phyloP scores from a whole-genome alignment of 2,329 filamentous ascomycete genomes.

The Exophiala spinifera region DNA sequence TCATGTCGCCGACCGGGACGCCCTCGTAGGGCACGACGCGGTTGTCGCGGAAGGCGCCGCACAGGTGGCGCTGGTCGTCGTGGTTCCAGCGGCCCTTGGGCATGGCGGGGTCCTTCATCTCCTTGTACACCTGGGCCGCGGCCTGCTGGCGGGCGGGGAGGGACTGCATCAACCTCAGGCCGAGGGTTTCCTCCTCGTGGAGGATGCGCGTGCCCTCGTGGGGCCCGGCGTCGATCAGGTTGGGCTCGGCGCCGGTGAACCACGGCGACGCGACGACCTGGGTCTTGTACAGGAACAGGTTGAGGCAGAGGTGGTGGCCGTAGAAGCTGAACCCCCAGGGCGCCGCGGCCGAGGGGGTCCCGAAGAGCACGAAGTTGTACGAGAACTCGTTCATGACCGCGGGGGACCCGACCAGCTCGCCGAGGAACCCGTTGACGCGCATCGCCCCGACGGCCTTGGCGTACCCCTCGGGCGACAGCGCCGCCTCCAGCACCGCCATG shows the following conservation, averaged over 20 bases:
- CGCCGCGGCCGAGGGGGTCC: slow-evolving; percentile 52
- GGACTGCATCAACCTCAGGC: slow-evolving; percentile 67
- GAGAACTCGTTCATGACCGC: slow-evolving; percentile 69
- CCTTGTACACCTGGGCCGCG: slow-evolving; percentile 56
- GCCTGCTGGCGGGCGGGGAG: slow-evolving; percentile 48
- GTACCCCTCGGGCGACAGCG: slow-evolving; percentile 68
- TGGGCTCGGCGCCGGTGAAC: slow-evolving; percentile 79
- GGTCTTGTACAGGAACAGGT: slow-evolving; percentile 62
- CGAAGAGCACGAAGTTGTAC: slow-evolving; percentile 74
- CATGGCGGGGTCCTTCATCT: slow-evolving; percentile 65
- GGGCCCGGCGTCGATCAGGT: slow-evolving; percentile 65
- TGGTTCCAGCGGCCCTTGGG: slow-evolving; percentile 68
- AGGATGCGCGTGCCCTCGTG: slow-evolving; percentile 65
- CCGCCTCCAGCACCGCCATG: slow-evolving; percentile 54
- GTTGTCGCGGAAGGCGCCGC: slow-evolving; percentile 76
- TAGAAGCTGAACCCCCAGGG: slow-evolving; percentile 75
- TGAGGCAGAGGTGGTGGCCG: slow-evolving; percentile 74
- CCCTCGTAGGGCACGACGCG: slow-evolving; percentile 73
- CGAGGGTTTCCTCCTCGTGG: slow-evolving; percentile 61
- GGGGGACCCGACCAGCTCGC: slow-evolving; percentile 61
- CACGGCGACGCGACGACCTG: slow-evolving; percentile 70
- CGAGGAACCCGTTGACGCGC: slow-evolving; percentile 73
- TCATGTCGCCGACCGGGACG: slow-evolving; percentile 52
- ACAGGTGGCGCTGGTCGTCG: slow-evolving; percentile 74
- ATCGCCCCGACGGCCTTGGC: slow-evolving; percentile 66